A percentile compares a stretch with the other conserved stretches of the same genome.
These are phyloP conservation scores for Bipolaris zeicola DNA, from an alignment of 2,329 filamentous ascomycete genomes.

Conservation along the genomic window DNA sequence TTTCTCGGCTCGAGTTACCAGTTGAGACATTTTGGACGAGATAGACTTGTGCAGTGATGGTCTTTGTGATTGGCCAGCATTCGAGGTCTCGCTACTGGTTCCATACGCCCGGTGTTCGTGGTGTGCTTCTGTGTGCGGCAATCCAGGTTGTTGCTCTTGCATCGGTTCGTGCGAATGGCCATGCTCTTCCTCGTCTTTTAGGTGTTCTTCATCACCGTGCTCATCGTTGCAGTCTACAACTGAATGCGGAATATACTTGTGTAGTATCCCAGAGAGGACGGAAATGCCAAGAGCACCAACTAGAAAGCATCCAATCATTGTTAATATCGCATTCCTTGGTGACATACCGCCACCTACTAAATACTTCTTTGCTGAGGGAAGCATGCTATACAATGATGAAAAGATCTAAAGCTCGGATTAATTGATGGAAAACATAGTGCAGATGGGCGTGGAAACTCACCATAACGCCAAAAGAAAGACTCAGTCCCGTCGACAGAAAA, in stretches of 20 bases:
- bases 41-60: conserved; percentile 52
- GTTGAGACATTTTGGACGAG: conserved; percentile 53
- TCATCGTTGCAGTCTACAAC: conserved; percentile 81
- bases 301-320: conserved; percentile 72
- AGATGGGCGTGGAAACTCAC: conserved; percentile 56
- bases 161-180: conserved; percentile 25
- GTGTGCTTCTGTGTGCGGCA: conserved; percentile 18
- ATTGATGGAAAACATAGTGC: neutral
- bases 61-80: conserved; percentile 25
- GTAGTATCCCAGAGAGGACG: conserved; percentile 71
- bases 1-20: conserved; percentile 54
- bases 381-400: conserved; percentile 89
- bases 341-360: conserved; percentile 71
- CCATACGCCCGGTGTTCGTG: conserved; percentile 27
- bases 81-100: conserved; percentile 19
- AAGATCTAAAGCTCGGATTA: conserved; percentile 70
- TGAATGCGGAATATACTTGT: conserved; percentile 76
- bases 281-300: conserved; percentile 78
- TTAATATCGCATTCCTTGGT: conserved; percentile 69
- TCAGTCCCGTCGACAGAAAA: conserved; percentile 86
- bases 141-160: conserved; percentile 26
- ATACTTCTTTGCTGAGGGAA: conserved; percentile 83
- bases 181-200: conserved; percentile 34
- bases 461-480: conserved; percentile 95
- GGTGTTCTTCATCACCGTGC: conserved; percentile 62